phyloP scores from a whole-genome alignment of 768 basidiomycete species.

The Rhizopogon vulgaris region DNA sequence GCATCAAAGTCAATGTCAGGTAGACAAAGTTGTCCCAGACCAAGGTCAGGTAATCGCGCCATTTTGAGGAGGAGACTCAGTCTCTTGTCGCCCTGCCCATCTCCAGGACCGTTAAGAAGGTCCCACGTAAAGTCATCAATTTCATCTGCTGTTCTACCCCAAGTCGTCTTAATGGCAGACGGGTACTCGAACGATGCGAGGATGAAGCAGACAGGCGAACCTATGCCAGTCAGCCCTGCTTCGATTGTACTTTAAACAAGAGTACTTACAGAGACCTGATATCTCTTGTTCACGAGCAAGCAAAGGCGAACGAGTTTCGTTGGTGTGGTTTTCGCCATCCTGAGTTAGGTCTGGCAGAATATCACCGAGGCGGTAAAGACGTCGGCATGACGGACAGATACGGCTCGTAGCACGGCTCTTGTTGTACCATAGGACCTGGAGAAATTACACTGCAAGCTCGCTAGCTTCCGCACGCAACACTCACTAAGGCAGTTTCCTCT shows the following conservation, averaged over 20 bases:
- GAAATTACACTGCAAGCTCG: not conserved
- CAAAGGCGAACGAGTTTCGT: slow-evolving; percentile 28
- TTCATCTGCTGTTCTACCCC: slow-evolving; percentile 65
- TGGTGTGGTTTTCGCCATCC: slow-evolving; percentile 12
- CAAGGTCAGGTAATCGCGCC: slow-evolving; percentile 70
- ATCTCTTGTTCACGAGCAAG: slow-evolving; percentile 58
- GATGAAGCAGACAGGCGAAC: slow-evolving; percentile 73
- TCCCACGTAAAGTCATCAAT: slow-evolving; percentile 64
- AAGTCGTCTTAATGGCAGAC: slow-evolving; percentile 54
- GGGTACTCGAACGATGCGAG: slow-evolving; percentile 64
- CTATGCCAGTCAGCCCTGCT: slow-evolving; percentile 30
- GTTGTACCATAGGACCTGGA: slow-evolving; percentile 79
- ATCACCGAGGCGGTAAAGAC: slow-evolving; percentile 69
- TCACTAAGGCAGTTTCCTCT: slow-evolving; percentile 64
- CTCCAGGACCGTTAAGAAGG: slow-evolving; percentile 41
- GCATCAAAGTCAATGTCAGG: slow-evolving; percentile 24
- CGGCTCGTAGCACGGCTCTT: slow-evolving; percentile 67
- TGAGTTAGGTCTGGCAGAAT: slow-evolving; percentile 43
- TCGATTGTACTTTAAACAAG: not conserved
- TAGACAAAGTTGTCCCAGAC: slow-evolving; percentile 53
- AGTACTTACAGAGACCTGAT: slow-evolving; percentile 67
- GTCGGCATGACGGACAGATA: slow-evolving; percentile 73
- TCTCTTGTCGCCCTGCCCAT: slow-evolving; percentile 29
- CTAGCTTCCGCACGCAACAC: slow-evolving; percentile 16
- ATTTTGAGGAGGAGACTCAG: slow-evolving; percentile 68